Base-by-base conservation (phyloP, 2,329 filamentous ascomycete genomes). In the Leptographium wingfieldii region DNA sequence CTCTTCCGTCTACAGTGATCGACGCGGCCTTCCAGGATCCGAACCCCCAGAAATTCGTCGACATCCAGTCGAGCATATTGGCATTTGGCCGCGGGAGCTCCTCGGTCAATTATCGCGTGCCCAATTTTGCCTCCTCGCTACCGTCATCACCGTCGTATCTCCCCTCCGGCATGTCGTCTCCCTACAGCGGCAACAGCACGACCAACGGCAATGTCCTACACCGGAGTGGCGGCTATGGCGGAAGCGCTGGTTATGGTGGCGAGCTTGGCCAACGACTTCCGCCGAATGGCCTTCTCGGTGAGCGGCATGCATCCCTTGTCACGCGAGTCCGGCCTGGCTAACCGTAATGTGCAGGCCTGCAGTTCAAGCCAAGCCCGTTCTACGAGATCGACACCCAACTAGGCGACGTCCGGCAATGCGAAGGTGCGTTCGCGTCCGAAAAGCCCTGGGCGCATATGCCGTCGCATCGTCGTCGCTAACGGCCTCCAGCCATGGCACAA, bases 311-410 rank as follows among this genome's bases (percentile, higher is more conserved):
- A 3, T n/a, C 54, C 14, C 12, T 35, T 19, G 6, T 3, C 1
- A 25, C n/a, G 16, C 53, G 9, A n/a, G 19, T n/a, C 16, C 14
- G 5, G 33, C 7, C 1, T 12, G 3, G 7, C 54, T 56, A 56
- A 56, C 54, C 22, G 10, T 27, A 27, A 33, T 35, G 22, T 16
- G 19, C 16, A 66, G 66, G 62, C 46, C 67, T 72, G 12, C 61
- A 70, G 12, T 80, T 78, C 74, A 92, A 89, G 68, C 72, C 83
- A 4, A 96, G 90, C 67, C 92, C 94, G 0, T 99, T 96, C 71
- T 96, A 92, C 68, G 81, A 82, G 12, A 77, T 92, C 38, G 70
- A 85, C 54, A 77, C 83, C 59, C 79, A 83, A 33, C 72, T 96
- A 6, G 83, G 88, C 5, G 74, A 78, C 9, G 75, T 86, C 22